A percentile compares a stretch with the other conserved stretches of the same genome.
Conservation (phyloP, 2,329 filamentous ascomycete genomes). For the Aspergillus oerlinghausenensis region DNA sequence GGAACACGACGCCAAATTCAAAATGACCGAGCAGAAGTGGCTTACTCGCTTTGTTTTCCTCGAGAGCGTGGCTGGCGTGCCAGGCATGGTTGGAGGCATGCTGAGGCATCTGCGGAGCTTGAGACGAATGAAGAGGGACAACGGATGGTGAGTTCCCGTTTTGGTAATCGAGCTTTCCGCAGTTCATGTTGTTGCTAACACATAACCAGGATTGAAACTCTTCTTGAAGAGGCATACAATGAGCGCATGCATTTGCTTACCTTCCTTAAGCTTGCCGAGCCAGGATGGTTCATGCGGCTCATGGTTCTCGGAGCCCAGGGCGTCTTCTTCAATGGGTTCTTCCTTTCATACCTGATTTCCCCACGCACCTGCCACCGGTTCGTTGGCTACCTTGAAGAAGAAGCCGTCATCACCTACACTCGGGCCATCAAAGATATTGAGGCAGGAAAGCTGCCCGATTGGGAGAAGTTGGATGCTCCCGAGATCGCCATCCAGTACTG, state of each 20-base stretch:
- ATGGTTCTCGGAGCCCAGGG: conserved; percentile 92
- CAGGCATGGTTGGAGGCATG: conserved; percentile 96
- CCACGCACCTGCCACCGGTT: conserved; percentile 90
- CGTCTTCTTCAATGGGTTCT: conserved; percentile 93
- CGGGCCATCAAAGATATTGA: conserved; percentile 85
- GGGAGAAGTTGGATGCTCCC: conserved; percentile 73
- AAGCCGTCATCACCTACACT: conserved; percentile 93
- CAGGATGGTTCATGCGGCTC: conserved; percentile 82
- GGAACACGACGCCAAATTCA: conserved; percentile 50
- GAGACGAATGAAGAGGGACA: conserved; percentile 81
- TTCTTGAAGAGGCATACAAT: conserved; percentile 87
- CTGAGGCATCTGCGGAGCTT: conserved; percentile 81
- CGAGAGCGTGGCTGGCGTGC: conserved; percentile 89
- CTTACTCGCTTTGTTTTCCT: conserved; percentile 86
- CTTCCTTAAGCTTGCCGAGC: conserved; percentile 86
- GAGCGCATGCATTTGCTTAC: conserved; percentile 90
- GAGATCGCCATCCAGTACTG: conserved; percentile 90
- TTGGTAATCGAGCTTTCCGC: not conserved
- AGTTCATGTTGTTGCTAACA: not conserved
- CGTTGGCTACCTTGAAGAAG: conserved; percentile 94
- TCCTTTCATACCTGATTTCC: conserved; percentile 80
- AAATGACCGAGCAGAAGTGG: conserved; percentile 83
- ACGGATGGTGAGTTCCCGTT: conserved; percentile 62
- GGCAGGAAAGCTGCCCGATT: conserved; percentile 73
- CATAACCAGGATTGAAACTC: conserved; percentile 71